A percentile compares a stretch with the other conserved stretches of the same genome.
Conservation (phyloP, 2,329 filamentous ascomycete genomes). For the Trichoderma polysporum region DNA sequence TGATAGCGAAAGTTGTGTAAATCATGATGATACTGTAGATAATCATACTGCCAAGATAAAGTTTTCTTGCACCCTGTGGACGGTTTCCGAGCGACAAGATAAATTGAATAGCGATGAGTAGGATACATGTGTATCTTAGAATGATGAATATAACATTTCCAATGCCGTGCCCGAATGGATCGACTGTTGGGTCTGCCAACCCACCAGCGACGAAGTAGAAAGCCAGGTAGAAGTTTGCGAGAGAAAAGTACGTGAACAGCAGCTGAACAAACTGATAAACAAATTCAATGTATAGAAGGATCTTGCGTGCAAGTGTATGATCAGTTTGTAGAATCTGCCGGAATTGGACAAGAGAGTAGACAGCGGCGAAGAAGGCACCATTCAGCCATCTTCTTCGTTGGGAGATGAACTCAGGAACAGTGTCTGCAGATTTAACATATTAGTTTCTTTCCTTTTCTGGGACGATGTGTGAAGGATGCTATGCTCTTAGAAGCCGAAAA, state of each 20-base stretch:
- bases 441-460: slow-evolving; percentile 23
- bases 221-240: slow-evolving; percentile 98
- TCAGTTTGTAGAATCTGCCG: slow-evolving; percentile 91
- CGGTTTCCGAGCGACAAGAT: slow-evolving; percentile 95
- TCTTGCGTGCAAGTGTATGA: slow-evolving; percentile 84
- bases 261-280: slow-evolving; percentile 91
- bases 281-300: slow-evolving; percentile 91
- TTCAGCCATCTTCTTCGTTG: slow-evolving; percentile 97
- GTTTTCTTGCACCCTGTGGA: slow-evolving; percentile 87
- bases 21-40: slow-evolving; percentile 93
- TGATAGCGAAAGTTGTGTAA: slow-evolving; percentile 85
- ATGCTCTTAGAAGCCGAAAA: background rate
- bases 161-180: slow-evolving; percentile 88
- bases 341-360: slow-evolving; percentile 95
- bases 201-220: slow-evolving; percentile 98
- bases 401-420: slow-evolving; percentile 94
- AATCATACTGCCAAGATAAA: slow-evolving; percentile 86
- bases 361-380: slow-evolving; percentile 96
- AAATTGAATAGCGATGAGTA: slow-evolving; percentile 92
- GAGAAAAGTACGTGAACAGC: slow-evolving; percentile 94
- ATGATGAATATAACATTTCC: slow-evolving; percentile 83
- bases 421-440: slow-evolving; percentile 54
- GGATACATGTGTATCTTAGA: slow-evolving; percentile 78
- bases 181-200: slow-evolving; percentile 71
- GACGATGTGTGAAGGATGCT: background rate